These are phyloP conservation scores for Digitaria exilis DNA, from an alignment of 202 grass and related monocot genomes.

Conservation along the genomic window DNA sequence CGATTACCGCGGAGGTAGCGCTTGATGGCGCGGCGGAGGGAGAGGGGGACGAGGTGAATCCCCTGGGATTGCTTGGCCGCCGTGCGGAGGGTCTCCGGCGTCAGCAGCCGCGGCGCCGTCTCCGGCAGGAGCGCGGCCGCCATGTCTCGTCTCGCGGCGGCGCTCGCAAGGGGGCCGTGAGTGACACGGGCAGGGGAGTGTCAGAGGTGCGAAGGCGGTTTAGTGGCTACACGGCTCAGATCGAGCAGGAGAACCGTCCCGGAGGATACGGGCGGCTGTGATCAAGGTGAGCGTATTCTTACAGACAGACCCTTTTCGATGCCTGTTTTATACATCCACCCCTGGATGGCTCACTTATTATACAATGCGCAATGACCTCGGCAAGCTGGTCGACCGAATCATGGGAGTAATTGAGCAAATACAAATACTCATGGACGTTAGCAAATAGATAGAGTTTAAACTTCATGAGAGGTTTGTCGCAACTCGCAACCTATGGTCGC, in stretches of 20 bases:
- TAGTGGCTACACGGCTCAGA: not conserved
- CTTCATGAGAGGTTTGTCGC: too few species aligned
- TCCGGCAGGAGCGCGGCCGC: conserved; percentile 65
- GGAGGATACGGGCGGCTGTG: not conserved
- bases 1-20: conserved; percentile 73
- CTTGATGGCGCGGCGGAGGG: conserved; percentile 91
- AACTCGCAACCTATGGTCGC: too few species aligned
- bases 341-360: too few species aligned
- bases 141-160: conserved; percentile 48
- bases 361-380: too few species aligned
- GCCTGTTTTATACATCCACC: too few species aligned
- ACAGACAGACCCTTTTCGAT: not conserved
- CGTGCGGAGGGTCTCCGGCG: conserved; percentile 72
- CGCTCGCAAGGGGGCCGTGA: not conserved
- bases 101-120: conserved; percentile 58
- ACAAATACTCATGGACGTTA: too few species aligned
- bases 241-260: not conserved
- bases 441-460: too few species aligned
- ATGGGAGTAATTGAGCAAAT: too few species aligned
- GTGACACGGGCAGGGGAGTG: not conserved
- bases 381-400: too few species aligned
- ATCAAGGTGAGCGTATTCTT: not conserved
- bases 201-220: not conserved
- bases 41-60: conserved; percentile 73
- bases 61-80: conserved; percentile 90